Conservation (phyloP, 352 stramenopile genomes). For the Phytophthora citrophthora region DNA sequence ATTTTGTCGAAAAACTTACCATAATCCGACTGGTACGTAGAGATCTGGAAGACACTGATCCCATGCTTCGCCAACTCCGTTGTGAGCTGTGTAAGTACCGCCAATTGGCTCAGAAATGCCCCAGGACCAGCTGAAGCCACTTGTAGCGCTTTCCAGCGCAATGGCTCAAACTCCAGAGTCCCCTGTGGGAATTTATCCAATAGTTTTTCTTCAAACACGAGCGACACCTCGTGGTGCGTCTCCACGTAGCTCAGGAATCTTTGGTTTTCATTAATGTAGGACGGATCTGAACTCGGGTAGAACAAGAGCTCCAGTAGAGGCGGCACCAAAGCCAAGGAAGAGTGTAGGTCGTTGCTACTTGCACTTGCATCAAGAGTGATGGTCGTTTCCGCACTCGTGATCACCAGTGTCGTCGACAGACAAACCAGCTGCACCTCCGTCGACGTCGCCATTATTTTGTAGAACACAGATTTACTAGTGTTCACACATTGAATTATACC, state of each 20-base stretch:
- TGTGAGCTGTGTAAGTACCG: constrained; percentile 67
- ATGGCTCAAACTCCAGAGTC: constrained; percentile 52
- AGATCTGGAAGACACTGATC: constrained; percentile 78
- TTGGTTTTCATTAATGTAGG: neutral
- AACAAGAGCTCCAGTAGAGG: constrained; percentile 65
- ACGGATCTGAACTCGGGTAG: constrained; percentile 27
- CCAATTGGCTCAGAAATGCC: constrained; percentile 61
- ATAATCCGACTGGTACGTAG: constrained; percentile 76
- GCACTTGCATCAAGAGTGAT: constrained; percentile 3
- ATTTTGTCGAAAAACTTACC: constrained; percentile 26
- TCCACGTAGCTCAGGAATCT: constrained; percentile 74
- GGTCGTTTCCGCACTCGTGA: constrained; percentile 51
- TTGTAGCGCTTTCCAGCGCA: constrained; percentile 68
- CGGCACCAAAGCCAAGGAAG: constrained; percentile 40
- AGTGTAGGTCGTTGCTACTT: constrained; percentile 7
- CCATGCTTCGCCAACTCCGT: constrained; percentile 51
- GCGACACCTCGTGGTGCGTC: constrained; percentile 69
- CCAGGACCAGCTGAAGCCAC: constrained; percentile 60
- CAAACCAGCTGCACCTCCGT: constrained; percentile 68
- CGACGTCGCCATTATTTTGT: constrained; percentile 9
- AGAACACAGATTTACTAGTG: neutral
- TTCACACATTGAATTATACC: neutral
- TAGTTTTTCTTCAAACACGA: constrained; percentile 65
- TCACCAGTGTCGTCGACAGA: constrained; percentile 56
- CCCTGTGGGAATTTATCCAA: constrained; percentile 42